These are phyloP conservation scores for Jackrogersella multiformis DNA, from an alignment of 495 filamentous ascomycete species.

Conservation along the genomic window DNA sequence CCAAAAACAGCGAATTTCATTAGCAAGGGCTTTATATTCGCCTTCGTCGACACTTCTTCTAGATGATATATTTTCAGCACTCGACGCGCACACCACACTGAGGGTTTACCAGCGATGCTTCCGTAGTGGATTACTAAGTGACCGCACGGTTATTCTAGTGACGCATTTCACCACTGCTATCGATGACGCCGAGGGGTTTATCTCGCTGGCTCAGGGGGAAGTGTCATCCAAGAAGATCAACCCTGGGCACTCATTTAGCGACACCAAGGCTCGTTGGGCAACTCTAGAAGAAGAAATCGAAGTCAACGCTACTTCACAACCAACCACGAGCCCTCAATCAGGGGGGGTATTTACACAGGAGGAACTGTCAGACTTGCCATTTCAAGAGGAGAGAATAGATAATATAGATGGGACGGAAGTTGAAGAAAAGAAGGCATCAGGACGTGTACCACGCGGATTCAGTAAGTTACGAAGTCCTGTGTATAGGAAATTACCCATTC, in stretches of 20 bases:
- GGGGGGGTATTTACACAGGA: background rate
- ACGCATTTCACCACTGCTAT: constrained; percentile 81
- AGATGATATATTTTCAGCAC: constrained; percentile 85
- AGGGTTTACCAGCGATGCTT: constrained; percentile 86
- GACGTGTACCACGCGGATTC: constrained; percentile 38
- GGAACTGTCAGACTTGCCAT: constrained; percentile 43
- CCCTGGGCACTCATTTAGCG: constrained; percentile 62
- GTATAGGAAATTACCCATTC: background rate
- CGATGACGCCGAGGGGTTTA: constrained; percentile 69
- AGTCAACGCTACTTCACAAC: background rate
- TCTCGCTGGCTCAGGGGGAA: constrained; percentile 71
- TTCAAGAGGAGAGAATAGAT: constrained; percentile 45
- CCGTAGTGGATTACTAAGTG: constrained; percentile 76
- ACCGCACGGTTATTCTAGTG: constrained; percentile 81
- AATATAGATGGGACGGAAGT: background rate
- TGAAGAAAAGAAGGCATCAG: constrained; percentile 28
- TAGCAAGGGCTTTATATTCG: constrained; percentile 82
- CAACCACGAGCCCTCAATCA: background rate
- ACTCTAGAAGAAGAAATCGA: background rate
- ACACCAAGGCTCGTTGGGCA: background rate
- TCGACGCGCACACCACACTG: constrained; percentile 86
- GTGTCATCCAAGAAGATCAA: constrained; percentile 73
- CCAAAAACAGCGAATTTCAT: constrained; percentile 86
- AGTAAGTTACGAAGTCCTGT: background rate
- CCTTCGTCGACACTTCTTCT: constrained; percentile 77